Evolutionary conservation across 495 filamentous ascomycete species (phyloP), one percentile per base, ranked within the genome.

Genomic region (Lasiosphaeria ovina): DNA sequence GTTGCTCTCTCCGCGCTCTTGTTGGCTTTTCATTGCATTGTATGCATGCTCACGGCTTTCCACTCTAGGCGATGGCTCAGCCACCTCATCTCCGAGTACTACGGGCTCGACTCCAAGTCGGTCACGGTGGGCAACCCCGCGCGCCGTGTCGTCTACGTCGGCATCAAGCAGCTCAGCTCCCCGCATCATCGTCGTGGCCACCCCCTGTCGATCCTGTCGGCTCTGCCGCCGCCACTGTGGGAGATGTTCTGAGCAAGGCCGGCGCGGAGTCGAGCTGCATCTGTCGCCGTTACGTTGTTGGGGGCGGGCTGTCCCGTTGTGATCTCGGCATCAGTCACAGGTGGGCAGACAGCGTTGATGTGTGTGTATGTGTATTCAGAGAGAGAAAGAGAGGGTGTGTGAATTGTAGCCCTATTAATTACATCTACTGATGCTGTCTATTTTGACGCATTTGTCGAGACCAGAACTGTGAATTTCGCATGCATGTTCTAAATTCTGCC

Each of bases 11-110:
- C 24, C 24, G 0, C 24, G 24, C 24, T 24, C 24, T 24, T 24
- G 24, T 2, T 24, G 24, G 24, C 24, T 24, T 24, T 24, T 2
- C 24, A 24, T 24, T 24, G 24, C 24, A 24, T 24, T 24, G 24
- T 48, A 54, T 9, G 35, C 49, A 16, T 55, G 32, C 34, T 54
- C 4, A 54, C 33, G n/a, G 7, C 10, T 54, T 16, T 32, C n/a
- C 2, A 11, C 31, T 31, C 38, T 49, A 95, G 91, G 62, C 89
- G 94, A 53, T 98, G 91, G 90, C 84, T 98, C 57, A 92, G 97
- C 4, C 92, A 98, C 75, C 88, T 86, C 52, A 91, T 98, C 63
- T 95, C 91, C 24, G 79, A 86, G 6, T 98, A 98, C 72, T 98
- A 98, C 72, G 93, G 92, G 35, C 80, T 98, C 58, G 85, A 84